phyloP scores from a whole-genome alignment of 1,139 yeast genomes.

The Yamadazyma atlantica region DNA sequence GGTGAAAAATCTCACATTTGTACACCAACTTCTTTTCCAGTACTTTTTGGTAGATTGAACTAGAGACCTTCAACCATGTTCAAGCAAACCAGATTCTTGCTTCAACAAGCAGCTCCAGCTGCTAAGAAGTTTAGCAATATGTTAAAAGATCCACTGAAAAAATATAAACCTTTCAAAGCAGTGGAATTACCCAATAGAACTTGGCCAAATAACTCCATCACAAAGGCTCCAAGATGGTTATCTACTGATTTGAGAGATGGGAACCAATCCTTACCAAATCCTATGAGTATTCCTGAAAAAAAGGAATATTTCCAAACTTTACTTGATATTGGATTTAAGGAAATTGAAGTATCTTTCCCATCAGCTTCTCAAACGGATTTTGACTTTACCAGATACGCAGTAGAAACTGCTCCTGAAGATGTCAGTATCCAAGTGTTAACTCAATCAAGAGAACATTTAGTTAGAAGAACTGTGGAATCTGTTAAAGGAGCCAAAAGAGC shows the following conservation, averaged over 20 bases:
- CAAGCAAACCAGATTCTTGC: conserved; percentile 22
- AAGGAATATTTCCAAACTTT: conserved; percentile 83
- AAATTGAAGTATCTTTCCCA: conserved; percentile 95
- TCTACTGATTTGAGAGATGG: conserved; percentile 97
- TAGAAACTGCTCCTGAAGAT: conserved; percentile 90
- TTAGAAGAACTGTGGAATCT: conserved; percentile 85
- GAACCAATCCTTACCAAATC: conserved; percentile 95
- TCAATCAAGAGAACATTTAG: conserved; percentile 89
- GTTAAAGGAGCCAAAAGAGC: conserved; percentile 88
- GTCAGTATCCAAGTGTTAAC: conserved; percentile 90
- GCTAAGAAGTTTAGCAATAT: conserved; percentile 21
- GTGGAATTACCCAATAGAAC: conserved; percentile 71
- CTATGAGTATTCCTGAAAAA: conserved; percentile 90
- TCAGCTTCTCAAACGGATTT: conserved; percentile 95
- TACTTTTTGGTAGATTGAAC: background rate
- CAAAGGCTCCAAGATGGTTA: conserved; percentile 91
- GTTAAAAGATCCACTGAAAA: conserved; percentile 71
- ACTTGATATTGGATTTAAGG: conserved; percentile 90
- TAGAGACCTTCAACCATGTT: conserved; percentile 20
- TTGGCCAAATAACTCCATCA: conserved; percentile 81
- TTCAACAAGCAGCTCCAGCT: conserved; percentile 26
- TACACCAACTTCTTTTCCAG: background rate
- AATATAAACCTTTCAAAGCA: conserved; percentile 70
- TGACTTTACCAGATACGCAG: conserved; percentile 91
- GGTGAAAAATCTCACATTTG: background rate